A percentile compares a stretch with the other conserved stretches of the same genome.
These are phyloP conservation scores for Bathelium albidoporum DNA, from an alignment of 495 filamentous ascomycete species.

Conservation along the genomic window DNA sequence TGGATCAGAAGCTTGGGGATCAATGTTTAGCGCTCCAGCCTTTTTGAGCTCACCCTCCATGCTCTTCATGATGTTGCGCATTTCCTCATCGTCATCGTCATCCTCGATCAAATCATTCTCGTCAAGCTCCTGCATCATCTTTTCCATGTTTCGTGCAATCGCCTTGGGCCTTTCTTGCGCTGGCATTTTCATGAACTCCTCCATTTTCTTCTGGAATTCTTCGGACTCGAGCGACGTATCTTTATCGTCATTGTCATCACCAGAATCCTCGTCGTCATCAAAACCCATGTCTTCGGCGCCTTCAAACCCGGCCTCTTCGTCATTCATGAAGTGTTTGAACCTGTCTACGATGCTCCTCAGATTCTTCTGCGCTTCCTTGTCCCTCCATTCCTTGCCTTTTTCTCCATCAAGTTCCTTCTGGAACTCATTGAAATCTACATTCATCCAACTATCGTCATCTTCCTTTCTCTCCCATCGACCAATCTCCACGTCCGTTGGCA, in stretches of 20 bases:
- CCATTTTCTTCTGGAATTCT: conserved; percentile 79
- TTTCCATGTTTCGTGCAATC: conserved; percentile 8
- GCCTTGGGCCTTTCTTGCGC: conserved; percentile 14
- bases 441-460: conserved; percentile 86
- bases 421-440: conserved; percentile 83
- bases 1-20: conserved; percentile 21
- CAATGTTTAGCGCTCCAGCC: conserved; percentile 62
- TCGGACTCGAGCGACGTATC: conserved; percentile 71
- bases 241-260: conserved; percentile 41
- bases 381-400: conserved; percentile 52
- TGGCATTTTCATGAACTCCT: conserved; percentile 87
- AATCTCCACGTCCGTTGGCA: conserved; percentile 70
- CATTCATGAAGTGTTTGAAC: conserved; percentile 88
- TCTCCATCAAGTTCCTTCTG: conserved; percentile 65
- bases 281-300: conserved; percentile 66
- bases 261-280: conserved; percentile 53
- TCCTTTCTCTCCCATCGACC: conserved; percentile 52
- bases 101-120: conserved; percentile 26
- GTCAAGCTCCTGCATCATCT: conserved; percentile 37
- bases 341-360: conserved; percentile 79
- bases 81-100: conserved; percentile 57
- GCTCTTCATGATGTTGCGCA: conserved; percentile 57
- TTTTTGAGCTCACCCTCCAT: conserved; percentile 76
- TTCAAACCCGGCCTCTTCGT: conserved; percentile 68
- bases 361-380: conserved; percentile 68